These are phyloP conservation scores for Globisporangium paroecandrum DNA, from an alignment of 352 stramenopile species.

Conservation along the genomic window DNA sequence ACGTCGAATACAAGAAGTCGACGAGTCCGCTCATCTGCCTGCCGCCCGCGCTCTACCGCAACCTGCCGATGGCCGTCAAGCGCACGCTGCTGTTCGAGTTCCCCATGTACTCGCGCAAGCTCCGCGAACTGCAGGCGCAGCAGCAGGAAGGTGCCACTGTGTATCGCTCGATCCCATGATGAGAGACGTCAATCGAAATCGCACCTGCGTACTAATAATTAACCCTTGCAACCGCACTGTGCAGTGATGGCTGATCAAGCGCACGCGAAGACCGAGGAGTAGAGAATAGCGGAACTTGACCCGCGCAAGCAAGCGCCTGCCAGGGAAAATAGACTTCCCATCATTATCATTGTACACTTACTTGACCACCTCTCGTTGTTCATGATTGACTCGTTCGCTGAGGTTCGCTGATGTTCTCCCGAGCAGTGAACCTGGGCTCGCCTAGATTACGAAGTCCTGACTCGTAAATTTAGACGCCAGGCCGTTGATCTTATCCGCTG, in stretches of 20 bases:
- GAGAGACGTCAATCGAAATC: background rate
- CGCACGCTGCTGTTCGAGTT: conserved; percentile 49
- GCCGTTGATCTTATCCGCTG: background rate
- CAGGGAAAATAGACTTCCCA: background rate
- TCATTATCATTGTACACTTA: background rate
- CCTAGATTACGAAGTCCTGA: background rate
- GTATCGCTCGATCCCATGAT: conserved; percentile 36
- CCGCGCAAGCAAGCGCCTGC: background rate
- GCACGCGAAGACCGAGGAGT: background rate
- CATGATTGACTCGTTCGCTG: background rate
- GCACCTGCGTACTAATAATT: background rate
- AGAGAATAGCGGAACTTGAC: background rate
- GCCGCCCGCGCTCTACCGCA: conserved; percentile 39
- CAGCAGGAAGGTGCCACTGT: conserved; percentile 16
- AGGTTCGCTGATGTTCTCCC: background rate
- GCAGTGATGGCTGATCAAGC: background rate
- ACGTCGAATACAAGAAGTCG: conserved; percentile 62
- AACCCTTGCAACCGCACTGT: background rate
- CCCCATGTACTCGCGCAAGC: conserved; percentile 50
- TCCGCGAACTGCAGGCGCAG: conserved; percentile 25
- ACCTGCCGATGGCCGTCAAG: conserved; percentile 37
- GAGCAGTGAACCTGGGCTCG: background rate
- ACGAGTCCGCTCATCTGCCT: conserved; percentile 61
- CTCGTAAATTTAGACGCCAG: background rate
- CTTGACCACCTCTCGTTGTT: background rate